These are phyloP conservation scores for Pseudocercospora cruenta DNA, from an alignment of 2,329 filamentous ascomycete species.

Conservation along the genomic window DNA sequence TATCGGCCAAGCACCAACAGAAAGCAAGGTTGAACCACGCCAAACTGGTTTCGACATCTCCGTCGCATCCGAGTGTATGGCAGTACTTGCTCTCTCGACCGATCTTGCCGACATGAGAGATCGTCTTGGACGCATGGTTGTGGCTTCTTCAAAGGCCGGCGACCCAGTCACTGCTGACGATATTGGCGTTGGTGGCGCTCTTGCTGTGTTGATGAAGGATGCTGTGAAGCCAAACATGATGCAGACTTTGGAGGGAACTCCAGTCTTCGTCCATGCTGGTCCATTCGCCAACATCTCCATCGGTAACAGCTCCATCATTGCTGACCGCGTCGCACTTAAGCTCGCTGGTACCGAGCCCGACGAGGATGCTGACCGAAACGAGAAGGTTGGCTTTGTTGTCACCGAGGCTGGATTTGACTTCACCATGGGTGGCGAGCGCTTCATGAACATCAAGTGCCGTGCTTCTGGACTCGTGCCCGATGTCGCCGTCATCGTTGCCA, in stretches of 20 bases:
- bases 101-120: slow-evolving; percentile 87
- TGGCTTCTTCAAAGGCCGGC: slow-evolving; percentile 81
- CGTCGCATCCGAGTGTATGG: slow-evolving; percentile 97
- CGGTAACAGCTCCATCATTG: slow-evolving; percentile 91
- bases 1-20: slow-evolving; percentile 83
- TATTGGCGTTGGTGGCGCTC: slow-evolving; percentile 85
- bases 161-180: slow-evolving; percentile 97
- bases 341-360: slow-evolving; percentile 91
- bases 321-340: slow-evolving; percentile 94
- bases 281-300: slow-evolving; percentile 99
- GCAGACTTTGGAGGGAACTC: slow-evolving; percentile 96
- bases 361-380: slow-evolving; percentile 68
- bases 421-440: slow-evolving; percentile 98
- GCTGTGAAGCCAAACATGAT: slow-evolving; percentile 99
- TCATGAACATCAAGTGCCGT: slow-evolving; percentile 99
- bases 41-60: slow-evolving; percentile 97
- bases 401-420: slow-evolving; percentile 99
- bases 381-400: slow-evolving; percentile 88
- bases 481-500: slow-evolving; percentile 92
- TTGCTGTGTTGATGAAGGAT: slow-evolving; percentile 95
- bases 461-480: slow-evolving; percentile 91
- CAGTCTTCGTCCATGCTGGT: slow-evolving; percentile 95
- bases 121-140: slow-evolving; percentile 91
- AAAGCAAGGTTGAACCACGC: slow-evolving; percentile 78
- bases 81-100: slow-evolving; percentile 91